Evolutionary conservation across 805 yeast genomes (phyloP).

Genomic region (Barnettozyma salicaria): DNA sequence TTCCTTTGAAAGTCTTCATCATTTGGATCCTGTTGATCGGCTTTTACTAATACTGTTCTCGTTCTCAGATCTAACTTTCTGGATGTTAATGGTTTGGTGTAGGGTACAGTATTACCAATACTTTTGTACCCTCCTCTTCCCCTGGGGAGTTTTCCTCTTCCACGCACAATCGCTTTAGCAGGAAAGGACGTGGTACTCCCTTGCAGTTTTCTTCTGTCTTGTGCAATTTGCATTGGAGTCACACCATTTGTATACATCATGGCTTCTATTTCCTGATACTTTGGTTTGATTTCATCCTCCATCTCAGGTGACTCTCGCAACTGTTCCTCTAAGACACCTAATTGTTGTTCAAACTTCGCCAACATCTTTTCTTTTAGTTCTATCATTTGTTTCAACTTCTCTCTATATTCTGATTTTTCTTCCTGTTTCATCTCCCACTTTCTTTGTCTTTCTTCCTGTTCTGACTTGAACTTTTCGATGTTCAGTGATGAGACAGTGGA

Average conservation of each 20-base stretch:
- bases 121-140: conserved; percentile 12
- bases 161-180: too few species aligned
- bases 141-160: conserved; percentile 10
- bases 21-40: conserved; percentile 14
- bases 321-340: conserved; percentile 19
- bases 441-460: conserved; percentile 36
- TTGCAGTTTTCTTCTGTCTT: conserved; percentile 19
- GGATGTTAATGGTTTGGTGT: conserved; percentile 12
- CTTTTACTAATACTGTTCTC: conserved; percentile 17
- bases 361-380: conserved; percentile 32
- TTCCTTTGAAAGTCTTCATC: conserved; percentile 14
- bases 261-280: conserved; percentile 15
- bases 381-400: conserved; percentile 28
- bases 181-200: conserved; percentile 4
- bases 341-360: conserved; percentile 27
- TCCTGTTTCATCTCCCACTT: conserved; percentile 35
- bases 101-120: conserved; percentile 14
- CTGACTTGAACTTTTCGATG: conserved; percentile 31
- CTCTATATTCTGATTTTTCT: conserved; percentile 30
- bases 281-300: conserved; percentile 11
- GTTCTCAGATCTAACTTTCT: conserved; percentile 23
- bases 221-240: conserved; percentile 19
- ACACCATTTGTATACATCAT: conserved; percentile 19
- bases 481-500: too few species aligned
- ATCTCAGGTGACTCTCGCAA: conserved; percentile 16